Evolutionary conservation across 495 filamentous ascomycete species (phyloP).

Genomic region (Cladorrhinum samala): DNA sequence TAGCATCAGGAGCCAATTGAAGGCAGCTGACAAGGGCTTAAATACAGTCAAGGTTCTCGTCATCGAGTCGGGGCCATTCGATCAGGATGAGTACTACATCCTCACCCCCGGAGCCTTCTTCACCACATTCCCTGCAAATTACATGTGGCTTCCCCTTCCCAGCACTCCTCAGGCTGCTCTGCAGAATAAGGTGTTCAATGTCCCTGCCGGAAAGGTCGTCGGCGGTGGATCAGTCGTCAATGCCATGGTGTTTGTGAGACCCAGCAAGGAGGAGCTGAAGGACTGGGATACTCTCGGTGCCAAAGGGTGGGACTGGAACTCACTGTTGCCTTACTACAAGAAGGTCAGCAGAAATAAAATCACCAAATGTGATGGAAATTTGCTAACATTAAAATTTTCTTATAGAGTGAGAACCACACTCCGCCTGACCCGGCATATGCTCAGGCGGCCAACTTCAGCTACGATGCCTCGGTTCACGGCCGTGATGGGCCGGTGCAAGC

Average conservation of each 20-base stretch:
- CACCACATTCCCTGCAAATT: constrained; percentile 12
- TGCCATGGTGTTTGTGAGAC: constrained; percentile 38
- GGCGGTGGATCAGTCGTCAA: constrained; percentile 40
- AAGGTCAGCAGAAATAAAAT: constrained; percentile 28
- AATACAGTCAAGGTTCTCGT: constrained; percentile 34
- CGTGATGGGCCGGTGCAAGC: constrained; percentile 33
- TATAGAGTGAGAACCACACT: constrained; percentile 26
- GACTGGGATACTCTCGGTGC: constrained; percentile 51
- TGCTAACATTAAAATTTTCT: background rate
- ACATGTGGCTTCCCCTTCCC: constrained; percentile 22
- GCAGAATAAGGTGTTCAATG: constrained; percentile 16
- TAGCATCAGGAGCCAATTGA: background rate
- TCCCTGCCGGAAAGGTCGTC: constrained; percentile 28
- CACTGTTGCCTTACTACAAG: constrained; percentile 53
- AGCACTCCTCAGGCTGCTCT: constrained; percentile 20
- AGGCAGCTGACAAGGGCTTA: background rate
- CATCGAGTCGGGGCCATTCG: constrained; percentile 37
- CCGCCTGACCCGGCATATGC: constrained; percentile 19
- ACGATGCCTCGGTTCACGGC: constrained; percentile 32
- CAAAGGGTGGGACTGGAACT: constrained; percentile 59
- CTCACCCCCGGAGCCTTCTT: constrained; percentile 21
- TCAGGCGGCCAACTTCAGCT: constrained; percentile 31
- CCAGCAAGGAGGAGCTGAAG: constrained; percentile 47
- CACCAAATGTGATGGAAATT: background rate
- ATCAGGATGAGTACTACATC: constrained; percentile 22